These are phyloP conservation scores for Eremochloa ophiuroides DNA, from an alignment of 176 grass and related monocot species.

Conservation along the genomic window DNA sequence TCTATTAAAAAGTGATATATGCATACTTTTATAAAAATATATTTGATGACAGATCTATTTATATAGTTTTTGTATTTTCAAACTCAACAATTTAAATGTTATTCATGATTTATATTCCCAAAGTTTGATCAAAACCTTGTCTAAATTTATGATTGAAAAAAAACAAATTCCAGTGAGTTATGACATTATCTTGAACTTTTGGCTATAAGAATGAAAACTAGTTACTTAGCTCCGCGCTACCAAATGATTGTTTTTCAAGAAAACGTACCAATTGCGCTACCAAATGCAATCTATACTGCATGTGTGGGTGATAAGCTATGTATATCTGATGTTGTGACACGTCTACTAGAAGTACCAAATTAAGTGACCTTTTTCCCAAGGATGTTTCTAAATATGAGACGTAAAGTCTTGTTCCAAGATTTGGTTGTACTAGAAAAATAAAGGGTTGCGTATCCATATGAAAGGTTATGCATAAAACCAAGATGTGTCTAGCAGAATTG, in stretches of 20 bases:
- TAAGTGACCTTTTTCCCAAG: neutral
- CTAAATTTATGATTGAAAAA: neutral
- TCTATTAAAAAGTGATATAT: too few relatives aligned
- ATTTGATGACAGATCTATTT: too few relatives aligned
- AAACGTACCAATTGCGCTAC: neutral
- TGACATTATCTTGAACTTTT: neutral
- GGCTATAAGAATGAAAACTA: neutral
- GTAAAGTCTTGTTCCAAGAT: neutral
- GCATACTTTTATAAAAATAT: too few relatives aligned
- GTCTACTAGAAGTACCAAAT: neutral
- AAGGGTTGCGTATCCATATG: neutral
- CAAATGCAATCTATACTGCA: neutral
- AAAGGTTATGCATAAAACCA: neutral
- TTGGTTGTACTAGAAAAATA: neutral
- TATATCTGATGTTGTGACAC: neutral
- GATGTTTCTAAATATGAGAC: too few relatives aligned
- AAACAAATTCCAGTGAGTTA: neutral
- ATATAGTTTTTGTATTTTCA: too few relatives aligned
- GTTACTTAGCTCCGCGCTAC: neutral
- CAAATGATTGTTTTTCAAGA: neutral
- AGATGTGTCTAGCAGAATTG: neutral
- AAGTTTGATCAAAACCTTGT: too few relatives aligned
- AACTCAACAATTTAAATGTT: too few relatives aligned
- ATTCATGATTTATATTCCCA: too few relatives aligned
- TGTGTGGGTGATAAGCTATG: neutral